Evolutionary conservation across 1,284 basidiomycete genomes (phyloP).

Genomic region (Pyrrhoderma noxium): DNA sequence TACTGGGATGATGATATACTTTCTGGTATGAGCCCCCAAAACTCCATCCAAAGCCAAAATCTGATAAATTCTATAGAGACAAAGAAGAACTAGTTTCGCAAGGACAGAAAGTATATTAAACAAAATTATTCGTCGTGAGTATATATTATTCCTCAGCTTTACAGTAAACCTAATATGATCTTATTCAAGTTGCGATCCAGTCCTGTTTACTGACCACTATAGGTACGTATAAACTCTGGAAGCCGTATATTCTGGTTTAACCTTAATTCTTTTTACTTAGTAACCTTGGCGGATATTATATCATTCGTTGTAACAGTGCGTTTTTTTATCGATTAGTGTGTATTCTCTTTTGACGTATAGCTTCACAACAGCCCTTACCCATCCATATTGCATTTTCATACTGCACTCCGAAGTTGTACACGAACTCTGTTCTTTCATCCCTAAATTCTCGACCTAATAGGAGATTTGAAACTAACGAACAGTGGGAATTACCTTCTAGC

Average conservation of each 20-base stretch:
- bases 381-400: slow-evolving; percentile 8
- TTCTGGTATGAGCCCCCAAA: neutral
- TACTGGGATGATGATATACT: slow-evolving; percentile 3
- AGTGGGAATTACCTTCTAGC: no score
- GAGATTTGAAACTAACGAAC: no score
- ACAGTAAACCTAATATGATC: neutral
- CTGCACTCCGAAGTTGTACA: slow-evolving; percentile 7
- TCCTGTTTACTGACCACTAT: slow-evolving; percentile 9
- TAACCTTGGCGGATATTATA: neutral
- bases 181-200: slow-evolving; percentile 6
- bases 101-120: slow-evolving; percentile 4
- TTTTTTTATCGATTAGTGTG: neutral
- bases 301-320: slow-evolving; percentile 6
- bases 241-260: no score
- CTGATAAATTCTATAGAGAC: neutral
- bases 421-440: slow-evolving; percentile 8
- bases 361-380: neutral
- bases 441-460: slow-evolving; percentile 7
- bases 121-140: slow-evolving; percentile 7
- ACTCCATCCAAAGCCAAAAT: neutral
- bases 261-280: no score
- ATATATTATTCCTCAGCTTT: neutral
- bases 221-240: neutral
- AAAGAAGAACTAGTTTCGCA: slow-evolving; percentile 2
- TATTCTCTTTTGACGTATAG: no score